phyloP scores from a whole-genome alignment of 2,329 filamentous ascomycete genomes.

The Colletotrichum aenigma region DNA sequence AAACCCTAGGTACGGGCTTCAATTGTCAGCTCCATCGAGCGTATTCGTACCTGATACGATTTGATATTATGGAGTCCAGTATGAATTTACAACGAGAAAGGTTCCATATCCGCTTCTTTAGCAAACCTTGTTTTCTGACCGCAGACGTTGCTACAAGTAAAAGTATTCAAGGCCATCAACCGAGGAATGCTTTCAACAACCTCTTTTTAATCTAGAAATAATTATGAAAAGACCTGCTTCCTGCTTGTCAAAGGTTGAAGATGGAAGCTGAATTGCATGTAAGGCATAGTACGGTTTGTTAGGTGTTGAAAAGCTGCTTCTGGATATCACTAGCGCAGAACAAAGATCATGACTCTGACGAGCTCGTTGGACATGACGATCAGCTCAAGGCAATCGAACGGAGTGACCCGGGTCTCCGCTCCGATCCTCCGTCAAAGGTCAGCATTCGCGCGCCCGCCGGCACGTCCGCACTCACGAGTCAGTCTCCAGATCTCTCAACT shows the following conservation, averaged over 20 bases:
- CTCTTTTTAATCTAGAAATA: fast-evolving
- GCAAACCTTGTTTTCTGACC: not conserved
- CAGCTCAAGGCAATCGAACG: not conserved
- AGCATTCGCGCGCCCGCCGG: not conserved
- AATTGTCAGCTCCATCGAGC: not conserved
- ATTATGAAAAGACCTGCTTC: fast-evolving
- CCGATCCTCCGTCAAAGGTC: not conserved
- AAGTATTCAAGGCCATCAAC: not conserved
- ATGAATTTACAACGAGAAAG: not conserved
- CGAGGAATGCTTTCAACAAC: not conserved
- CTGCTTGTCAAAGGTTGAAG: not conserved
- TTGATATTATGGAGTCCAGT: not conserved
- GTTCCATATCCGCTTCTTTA: not conserved
- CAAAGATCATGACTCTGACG: not conserved
- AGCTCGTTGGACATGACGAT: not conserved
- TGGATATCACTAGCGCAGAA: not conserved
- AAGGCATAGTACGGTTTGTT: not conserved
- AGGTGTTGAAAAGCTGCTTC: not conserved
- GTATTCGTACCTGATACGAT: not conserved
- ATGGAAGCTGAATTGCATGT: not conserved
- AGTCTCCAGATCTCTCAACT: not conserved
- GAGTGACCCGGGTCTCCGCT: not conserved
- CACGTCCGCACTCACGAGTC: not conserved
- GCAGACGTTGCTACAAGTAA: not conserved
- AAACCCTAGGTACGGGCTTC: not conserved